These are phyloP conservation scores for Melampsora larici-populina DNA, from an alignment of 1,284 basidiomycete genomes.

Conservation along the genomic window DNA sequence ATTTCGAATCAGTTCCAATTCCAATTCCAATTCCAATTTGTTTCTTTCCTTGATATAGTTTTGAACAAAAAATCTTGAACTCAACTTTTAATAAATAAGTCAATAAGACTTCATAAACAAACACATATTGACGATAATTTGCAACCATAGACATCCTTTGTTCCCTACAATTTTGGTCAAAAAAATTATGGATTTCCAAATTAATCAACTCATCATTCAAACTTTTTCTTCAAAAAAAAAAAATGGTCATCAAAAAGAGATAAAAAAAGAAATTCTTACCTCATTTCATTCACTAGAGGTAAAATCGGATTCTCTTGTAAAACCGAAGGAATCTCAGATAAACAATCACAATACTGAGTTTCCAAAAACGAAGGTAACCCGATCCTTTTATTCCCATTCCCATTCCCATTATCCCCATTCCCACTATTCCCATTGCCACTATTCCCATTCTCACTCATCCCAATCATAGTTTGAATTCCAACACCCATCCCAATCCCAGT, in stretches of 20 bases:
- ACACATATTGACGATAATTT: slow-evolving; percentile 50
- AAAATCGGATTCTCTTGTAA: slow-evolving; percentile 25
- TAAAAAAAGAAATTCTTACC: slow-evolving; percentile 5
- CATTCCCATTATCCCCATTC: too few species aligned
- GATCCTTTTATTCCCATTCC: neutral
- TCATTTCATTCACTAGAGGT: slow-evolving; percentile 32
- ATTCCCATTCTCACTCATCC: too few species aligned
- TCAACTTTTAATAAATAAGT: slow-evolving; percentile 15
- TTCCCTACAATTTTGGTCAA: too few species aligned
- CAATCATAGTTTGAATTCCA: too few species aligned
- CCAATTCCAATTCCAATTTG: too few species aligned
- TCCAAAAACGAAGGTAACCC: slow-evolving; percentile 17
- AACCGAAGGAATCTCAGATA: slow-evolving; percentile 1
- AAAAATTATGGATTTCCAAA: too few species aligned
- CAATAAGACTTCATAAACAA: slow-evolving; percentile 48
- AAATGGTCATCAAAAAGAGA: neutral
- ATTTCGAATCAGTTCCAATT: neutral
- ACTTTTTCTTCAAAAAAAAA: neutral
- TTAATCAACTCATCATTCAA: slow-evolving; percentile 9
- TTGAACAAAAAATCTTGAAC: too few species aligned
- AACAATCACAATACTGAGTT: slow-evolving; percentile 18
- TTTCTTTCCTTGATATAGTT: too few species aligned
- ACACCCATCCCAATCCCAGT: too few species aligned
- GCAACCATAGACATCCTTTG: slow-evolving; percentile 53
- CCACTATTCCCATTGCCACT: too few species aligned